Base-by-base conservation (phyloP, 2,329 filamentous ascomycete species). In the Pseudogymnoascus destructans region DNA sequence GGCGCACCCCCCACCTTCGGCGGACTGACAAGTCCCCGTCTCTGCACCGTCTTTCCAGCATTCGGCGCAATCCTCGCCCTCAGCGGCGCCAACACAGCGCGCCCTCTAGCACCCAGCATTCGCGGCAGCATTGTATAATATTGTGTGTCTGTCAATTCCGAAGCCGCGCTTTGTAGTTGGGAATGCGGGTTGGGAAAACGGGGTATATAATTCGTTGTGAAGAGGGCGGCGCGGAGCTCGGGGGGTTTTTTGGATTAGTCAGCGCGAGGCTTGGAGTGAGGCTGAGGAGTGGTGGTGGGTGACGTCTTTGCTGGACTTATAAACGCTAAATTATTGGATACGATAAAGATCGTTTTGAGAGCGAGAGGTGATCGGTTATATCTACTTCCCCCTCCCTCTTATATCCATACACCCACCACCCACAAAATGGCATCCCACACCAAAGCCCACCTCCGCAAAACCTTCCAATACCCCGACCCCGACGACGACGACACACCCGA, bases 381-480 rank as follows among this genome's bases (percentile, higher is more conserved):
- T 56, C 33, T 46, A 35, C 57, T 61, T 13, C 8, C 11, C 15
- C 8, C 21, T 46, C 11, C 21, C n/a, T 56, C 27, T n/a, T 27
- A 15, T n/a, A 58, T 4, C 15, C 32, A 36, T 55, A 15, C 27
- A 6, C 27, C 21, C 33, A 55, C 15, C n/a, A 40, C 40, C 3
- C 2, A 57, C 11, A 61, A 61, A 13, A 68, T 68, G 64, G 64
- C 52, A 64, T 9, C 52, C 61, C 40, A 63, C 65, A 11, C 72
- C 78, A 27, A 35, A 38, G 74, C 86, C 57, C 83, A 87, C 62
- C 74, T 93, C 46, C 84, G 90, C 66, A 85, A 80, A 66, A 85
- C 87, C 7, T 93, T 95, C 72, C 80, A 79, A 61, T 93, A 92
- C 72, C 86, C 86, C 3, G 82, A 86, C 65, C 76, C 77, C 54